Percentiles rank a stretch among this genome's conserved stretches.
These are phyloP conservation scores for Podila horticola DNA, from an alignment of 192 early-diverging fungal species.

Conservation along the genomic window DNA sequence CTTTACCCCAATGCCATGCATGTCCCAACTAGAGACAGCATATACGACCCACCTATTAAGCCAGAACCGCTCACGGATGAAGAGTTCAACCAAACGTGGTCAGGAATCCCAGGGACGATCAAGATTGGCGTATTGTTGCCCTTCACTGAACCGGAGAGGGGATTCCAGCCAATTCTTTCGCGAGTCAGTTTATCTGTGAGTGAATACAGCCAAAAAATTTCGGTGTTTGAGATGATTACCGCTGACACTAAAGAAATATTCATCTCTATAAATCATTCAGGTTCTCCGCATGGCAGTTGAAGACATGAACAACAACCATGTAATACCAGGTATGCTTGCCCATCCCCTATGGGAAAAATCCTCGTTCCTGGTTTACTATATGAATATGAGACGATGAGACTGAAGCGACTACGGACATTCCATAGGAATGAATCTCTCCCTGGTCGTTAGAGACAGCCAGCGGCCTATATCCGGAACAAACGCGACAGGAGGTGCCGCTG, in stretches of 20 bases:
- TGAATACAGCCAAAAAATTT: not conserved
- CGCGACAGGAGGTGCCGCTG: constrained; percentile 22
- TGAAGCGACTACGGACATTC: not conserved
- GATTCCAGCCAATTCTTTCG: constrained; percentile 5
- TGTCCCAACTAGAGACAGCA: not conserved
- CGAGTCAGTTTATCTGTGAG: constrained; percentile 33
- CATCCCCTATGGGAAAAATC: not conserved
- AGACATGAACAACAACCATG: constrained; percentile 32
- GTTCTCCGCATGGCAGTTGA: constrained; percentile 35
- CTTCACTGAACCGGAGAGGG: not conserved
- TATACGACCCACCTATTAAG: constrained; percentile 24
- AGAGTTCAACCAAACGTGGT: constrained; percentile 27
- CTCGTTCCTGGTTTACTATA: not conserved
- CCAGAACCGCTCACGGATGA: constrained; percentile 24
- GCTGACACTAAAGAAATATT: no score
- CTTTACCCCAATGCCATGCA: not conserved
- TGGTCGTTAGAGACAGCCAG: constrained; percentile 38
- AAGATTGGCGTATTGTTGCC: constrained; percentile 40
- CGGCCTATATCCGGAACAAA: constrained; percentile 24
- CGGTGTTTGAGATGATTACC: not conserved
- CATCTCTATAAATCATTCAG: not conserved
- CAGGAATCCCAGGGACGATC: constrained; percentile 14
- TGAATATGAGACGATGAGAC: no score
- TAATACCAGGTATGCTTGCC: constrained; percentile 27
- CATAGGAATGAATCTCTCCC: constrained; percentile 34